Percentiles rank a stretch among this genome's conserved stretches.
Conservation (phyloP, 192 early-diverging fungal genomes). For the Mortierella claussenii region DNA sequence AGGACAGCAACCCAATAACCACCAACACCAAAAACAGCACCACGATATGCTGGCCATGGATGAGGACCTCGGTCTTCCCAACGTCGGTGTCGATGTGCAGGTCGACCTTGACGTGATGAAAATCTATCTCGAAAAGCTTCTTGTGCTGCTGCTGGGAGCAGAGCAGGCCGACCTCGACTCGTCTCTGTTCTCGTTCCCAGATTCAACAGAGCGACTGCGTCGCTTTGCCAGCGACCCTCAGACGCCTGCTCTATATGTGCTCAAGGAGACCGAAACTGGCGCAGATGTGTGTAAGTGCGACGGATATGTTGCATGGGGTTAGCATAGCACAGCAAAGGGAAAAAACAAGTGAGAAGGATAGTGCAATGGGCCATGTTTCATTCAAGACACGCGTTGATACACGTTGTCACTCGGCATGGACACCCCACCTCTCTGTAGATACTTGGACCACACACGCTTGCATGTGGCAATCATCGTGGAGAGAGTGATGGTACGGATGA, state of each 20-base stretch:
- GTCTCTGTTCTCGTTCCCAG: constrained; percentile 71
- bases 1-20: background rate
- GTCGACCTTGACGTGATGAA: constrained; percentile 47
- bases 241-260: constrained; percentile 77
- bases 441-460: background rate
- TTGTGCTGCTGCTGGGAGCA: constrained; percentile 78
- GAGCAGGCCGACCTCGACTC: constrained; percentile 67
- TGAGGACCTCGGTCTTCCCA: constrained; percentile 41
- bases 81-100: constrained; percentile 30
- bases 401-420: no score
- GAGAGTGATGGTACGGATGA: no score
- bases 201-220: constrained; percentile 76
- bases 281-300: constrained; percentile 56
- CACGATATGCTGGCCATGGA: constrained; percentile 41
- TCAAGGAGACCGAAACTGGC: constrained; percentile 75
- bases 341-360: no score
- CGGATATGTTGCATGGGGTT: no score
- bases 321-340: no score
- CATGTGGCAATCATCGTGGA: background rate
- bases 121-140: constrained; percentile 73
- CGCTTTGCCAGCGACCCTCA: constrained; percentile 82
- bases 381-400: no score
- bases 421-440: no score
- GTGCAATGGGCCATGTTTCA: no score
- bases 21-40: background rate